phyloP scores from a whole-genome alignment of 2,329 filamentous ascomycete species.

The Colletotrichum sublineola region DNA sequence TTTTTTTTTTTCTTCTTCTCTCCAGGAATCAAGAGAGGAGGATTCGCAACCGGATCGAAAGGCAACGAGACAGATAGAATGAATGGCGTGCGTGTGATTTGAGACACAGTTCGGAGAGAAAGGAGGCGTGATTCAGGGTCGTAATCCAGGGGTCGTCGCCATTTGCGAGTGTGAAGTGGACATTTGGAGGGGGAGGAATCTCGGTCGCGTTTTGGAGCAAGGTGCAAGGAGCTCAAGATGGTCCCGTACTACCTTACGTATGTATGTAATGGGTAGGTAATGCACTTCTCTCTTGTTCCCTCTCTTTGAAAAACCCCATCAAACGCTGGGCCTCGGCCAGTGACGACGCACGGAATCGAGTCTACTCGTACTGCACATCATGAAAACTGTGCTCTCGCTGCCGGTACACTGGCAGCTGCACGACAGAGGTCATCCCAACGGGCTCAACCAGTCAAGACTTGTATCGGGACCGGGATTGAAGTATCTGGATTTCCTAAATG shows the following conservation, averaged over 20 bases:
- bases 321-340: neutral
- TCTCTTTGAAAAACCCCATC: too few relatives aligned
- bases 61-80: constrained; percentile 2
- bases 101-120: neutral
- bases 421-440: neutral
- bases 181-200: neutral
- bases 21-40: neutral
- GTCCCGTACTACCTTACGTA: neutral
- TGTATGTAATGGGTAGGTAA: too few relatives aligned
- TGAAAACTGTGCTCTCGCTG: neutral
- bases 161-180: constrained; percentile 15
- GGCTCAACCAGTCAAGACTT: constrained; percentile 15
- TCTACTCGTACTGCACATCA: neutral
- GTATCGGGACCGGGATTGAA: neutral
- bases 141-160: constrained; percentile 38
- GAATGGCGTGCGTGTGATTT: neutral
- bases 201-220: constrained; percentile 18
- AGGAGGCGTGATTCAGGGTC: constrained; percentile 36
- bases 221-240: constrained; percentile 24
- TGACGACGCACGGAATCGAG: constrained; percentile 4
- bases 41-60: constrained; percentile 24
- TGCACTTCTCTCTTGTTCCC: too few relatives aligned
- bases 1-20: neutral
- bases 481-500: neutral
- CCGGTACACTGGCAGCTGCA: neutral